Conservation (phyloP, 176 grass and related monocot genomes). For the Musa beccarii region DNA sequence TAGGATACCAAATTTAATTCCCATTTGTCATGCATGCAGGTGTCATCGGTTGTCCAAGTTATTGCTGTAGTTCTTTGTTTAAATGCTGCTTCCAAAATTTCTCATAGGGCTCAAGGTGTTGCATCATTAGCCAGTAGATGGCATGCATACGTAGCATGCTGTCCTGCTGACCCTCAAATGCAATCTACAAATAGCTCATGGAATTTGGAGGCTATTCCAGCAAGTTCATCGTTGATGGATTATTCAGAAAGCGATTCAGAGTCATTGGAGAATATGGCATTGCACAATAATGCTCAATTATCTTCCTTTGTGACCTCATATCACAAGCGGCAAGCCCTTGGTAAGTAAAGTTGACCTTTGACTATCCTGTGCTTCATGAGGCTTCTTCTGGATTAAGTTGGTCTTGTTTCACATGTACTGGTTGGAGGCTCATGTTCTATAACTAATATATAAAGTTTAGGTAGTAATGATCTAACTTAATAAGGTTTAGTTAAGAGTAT, state of each 20-base stretch:
- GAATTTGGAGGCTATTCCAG: constrained; percentile 47
- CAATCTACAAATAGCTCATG: constrained; percentile 37
- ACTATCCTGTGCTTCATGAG: neutral
- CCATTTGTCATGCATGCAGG: constrained; percentile 23
- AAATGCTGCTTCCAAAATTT: constrained; percentile 74
- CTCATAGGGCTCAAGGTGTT: constrained; percentile 78
- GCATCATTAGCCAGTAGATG: constrained; percentile 66
- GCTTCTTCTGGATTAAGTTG: neutral
- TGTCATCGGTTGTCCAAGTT: constrained; percentile 83
- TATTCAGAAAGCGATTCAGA: constrained; percentile 61
- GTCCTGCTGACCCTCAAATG: constrained; percentile 24
- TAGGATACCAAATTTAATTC: neutral
- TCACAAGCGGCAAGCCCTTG: constrained; percentile 84
- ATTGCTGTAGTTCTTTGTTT: constrained; percentile 58
- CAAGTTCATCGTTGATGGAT: constrained; percentile 41
- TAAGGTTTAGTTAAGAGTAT: too few relatives aligned
- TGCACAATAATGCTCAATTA: constrained; percentile 44
- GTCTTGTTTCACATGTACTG: too few relatives aligned
- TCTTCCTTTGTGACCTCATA: constrained; percentile 60
- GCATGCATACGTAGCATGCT: constrained; percentile 69
- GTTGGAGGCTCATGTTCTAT: too few relatives aligned
- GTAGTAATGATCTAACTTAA: too few relatives aligned
- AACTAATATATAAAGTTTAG: too few relatives aligned
- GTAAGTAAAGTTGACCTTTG: constrained; percentile 20
- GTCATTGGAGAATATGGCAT: constrained; percentile 39